Base-by-base conservation (phyloP, 805 yeast genomes). In the Kurtzmaniella cleridarum region DNA sequence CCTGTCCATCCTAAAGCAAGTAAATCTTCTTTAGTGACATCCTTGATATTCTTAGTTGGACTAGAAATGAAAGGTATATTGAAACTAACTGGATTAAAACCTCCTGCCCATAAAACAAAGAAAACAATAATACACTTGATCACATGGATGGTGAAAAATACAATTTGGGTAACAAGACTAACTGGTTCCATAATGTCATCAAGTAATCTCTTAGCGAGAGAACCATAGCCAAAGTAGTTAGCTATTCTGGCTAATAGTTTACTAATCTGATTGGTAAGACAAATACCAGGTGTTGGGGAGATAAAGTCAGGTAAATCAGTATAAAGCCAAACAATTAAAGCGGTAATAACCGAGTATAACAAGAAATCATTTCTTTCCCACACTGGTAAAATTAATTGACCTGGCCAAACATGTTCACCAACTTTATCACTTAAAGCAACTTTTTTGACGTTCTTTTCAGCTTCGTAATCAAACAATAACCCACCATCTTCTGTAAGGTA, bases 1-100 rank as follows among this genome's bases (percentile, higher is more conserved):
- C 96, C 95, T n/a, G 96, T 88, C 98, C 98, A 93, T 35, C 98
- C 98, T 48, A 90, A 65, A 3, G 62, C 60, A 27, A 79, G 53
- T 50, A 90, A 72, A 42, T 75, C 68, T 13, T 81, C 87, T 44
- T 69, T 69, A 36, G 75, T 65, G 41, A 68, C 53, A n/a, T 60
- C 54, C 56, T 66, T 48, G 55, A 55, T 46, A 51, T 68, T 72
- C 18, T 18, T 24, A 6, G 27, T 13, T 11, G 28, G 28, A 27
- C n/a, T 26, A 3, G 27, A 9, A 14, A 29, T 16, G 27, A 36
- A 36, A 5, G 39, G 39, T 11, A 36, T 36, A 7, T 26, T 13
- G 15, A 20, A 20, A 6, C 78, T 64, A 40, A 70, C 60, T 27
- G 98, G 98, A 61, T 93, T 91, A 62, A 83, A 74, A 33, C 84